Percentiles rank a stretch among this genome's conserved stretches.
phyloP scores from a whole-genome alignment of 371 early-diverging fungal genomes.

The Haplosporangium sp. region DNA sequence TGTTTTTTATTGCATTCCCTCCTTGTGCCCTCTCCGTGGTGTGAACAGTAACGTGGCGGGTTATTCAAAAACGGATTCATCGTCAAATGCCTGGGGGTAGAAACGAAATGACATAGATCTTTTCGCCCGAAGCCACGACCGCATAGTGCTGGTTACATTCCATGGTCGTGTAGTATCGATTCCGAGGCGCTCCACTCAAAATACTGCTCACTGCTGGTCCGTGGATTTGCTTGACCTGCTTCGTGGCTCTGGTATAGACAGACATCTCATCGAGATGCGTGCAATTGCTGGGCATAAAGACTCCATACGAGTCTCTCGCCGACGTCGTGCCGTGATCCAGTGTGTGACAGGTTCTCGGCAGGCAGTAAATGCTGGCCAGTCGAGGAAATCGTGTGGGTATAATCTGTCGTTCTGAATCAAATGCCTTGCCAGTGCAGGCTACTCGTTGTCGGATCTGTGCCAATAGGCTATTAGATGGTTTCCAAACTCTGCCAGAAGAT shows the following conservation, averaged over 20 bases:
- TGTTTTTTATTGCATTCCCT: not conserved
- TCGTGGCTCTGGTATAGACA: conserved; percentile 38
- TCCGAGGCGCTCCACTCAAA: conserved; percentile 29
- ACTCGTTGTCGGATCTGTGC: conserved; percentile 48
- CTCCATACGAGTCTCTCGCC: conserved; percentile 46
- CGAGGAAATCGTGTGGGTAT: conserved; percentile 54
- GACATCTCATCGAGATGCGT: conserved; percentile 39
- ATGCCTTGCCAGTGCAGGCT: conserved; percentile 24
- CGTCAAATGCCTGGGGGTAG: conserved; percentile 28
- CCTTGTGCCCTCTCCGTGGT: not conserved
- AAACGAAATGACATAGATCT: conserved; percentile 48
- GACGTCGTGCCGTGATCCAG: conserved; percentile 54
- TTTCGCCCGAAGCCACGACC: conserved; percentile 41
- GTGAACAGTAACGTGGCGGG: not conserved
- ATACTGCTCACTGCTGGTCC: conserved; percentile 44
- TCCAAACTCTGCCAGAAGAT: conserved; percentile 35
- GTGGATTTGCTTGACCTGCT: conserved; percentile 31
- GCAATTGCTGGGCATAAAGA: conserved; percentile 42
- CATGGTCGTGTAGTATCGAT: conserved; percentile 51
- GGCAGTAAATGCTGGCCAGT: conserved; percentile 38
- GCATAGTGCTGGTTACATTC: conserved; percentile 54
- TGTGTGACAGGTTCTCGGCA: conserved; percentile 32
- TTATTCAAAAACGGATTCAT: not conserved
- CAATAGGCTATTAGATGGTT: conserved; percentile 43
- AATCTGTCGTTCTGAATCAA: conserved; percentile 30